Evolutionary conservation across 106 monocot genomes (phyloP), one percentile per base, ranked within the genome.

Genomic region (Xerophyta viscosa): DNA sequence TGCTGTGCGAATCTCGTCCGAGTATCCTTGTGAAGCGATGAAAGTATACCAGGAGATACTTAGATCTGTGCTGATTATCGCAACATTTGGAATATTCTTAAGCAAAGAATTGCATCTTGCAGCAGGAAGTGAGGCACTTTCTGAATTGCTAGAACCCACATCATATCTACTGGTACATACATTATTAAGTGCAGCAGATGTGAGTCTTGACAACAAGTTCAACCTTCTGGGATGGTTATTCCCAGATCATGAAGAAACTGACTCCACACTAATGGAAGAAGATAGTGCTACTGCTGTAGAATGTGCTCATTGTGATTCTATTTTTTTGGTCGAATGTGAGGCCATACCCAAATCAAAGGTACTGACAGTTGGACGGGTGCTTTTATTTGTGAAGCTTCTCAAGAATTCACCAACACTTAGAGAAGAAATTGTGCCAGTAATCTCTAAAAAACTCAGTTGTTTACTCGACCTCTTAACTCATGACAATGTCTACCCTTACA

Each of bases 1-100:
- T 75, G 82, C 90, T 45, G 86, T 86, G 13, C 63, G 98, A 44
- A 86, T 98, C 31, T 79, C 78, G 8, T 86, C 86, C 23, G 86
- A 77, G 31, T 90, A 79, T 80, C 82, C 98, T 15, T 69, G 24
- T 43, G 61, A 86, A 54, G 82, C 86, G 31, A 36, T 83, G 56
- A 41, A 49, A n/a, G 54, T 72, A 24, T 70, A 57, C 33, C 54
- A 20, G 52, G 77, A 66, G 46, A 67, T 86, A 73, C 57, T 54
- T 46, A 52, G 67, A 29, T 90, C 78, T 61, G 73, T 72, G 39
- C 43, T 90, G 37, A 41, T 77, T 52, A 72, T 98, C 25, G 67
- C 86, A 60, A 74, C 70, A 52, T 68, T 77, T 46, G 61, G 65
- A 19, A 62, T 74, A 68, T 64, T 25, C 23, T 76, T 89, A 36